Percentiles rank a stretch among this genome's conserved stretches.
Conservation (phyloP, 2,329 filamentous ascomycete species). For the Phyllosticta citrichinensis region DNA sequence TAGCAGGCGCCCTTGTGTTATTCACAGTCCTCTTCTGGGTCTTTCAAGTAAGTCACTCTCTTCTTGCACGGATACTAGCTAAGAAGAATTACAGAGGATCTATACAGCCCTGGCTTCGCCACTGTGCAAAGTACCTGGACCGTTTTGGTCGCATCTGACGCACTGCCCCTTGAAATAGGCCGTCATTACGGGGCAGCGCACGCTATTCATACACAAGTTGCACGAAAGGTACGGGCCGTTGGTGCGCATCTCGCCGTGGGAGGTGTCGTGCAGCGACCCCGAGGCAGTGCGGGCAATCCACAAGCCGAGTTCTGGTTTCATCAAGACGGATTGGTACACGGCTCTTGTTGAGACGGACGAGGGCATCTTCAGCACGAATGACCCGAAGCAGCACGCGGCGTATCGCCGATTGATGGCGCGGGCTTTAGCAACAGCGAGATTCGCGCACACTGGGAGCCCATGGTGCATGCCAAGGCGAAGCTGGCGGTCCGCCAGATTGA, state of each 20-base stretch:
- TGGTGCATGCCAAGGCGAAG: constrained; percentile 28
- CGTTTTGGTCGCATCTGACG: constrained; percentile 24
- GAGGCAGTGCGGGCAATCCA: constrained; percentile 21
- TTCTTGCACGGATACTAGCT: neutral
- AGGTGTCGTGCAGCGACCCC: constrained; percentile 2
- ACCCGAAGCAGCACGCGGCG: constrained; percentile 24
- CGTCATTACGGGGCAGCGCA: constrained; percentile 28
- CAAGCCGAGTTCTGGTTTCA: constrained; percentile 19
- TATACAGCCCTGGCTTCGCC: constrained; percentile 17
- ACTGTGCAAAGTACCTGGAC: constrained; percentile 20
- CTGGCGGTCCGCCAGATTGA: constrained; percentile 36
- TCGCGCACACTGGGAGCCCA: constrained; percentile 25
- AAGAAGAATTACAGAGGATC: constrained; percentile 3
- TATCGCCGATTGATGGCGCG: constrained; percentile 28
- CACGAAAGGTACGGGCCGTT: constrained; percentile 1
- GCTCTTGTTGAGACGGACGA: neutral
- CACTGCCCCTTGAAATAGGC: constrained; percentile 27
- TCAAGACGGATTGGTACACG: constrained; percentile 1
- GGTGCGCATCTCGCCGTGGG: constrained; percentile 8
- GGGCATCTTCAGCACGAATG: constrained; percentile 29
- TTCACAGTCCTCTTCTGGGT: neutral
- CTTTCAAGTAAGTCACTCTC: neutral
- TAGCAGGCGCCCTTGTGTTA: neutral
- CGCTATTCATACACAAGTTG: constrained; percentile 27
- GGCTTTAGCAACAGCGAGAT: constrained; percentile 29